A percentile compares a stretch with the other conserved stretches of the same genome.
phyloP scores from a whole-genome alignment of 2,329 filamentous ascomycete genomes.

The Thielaviopsis populi region DNA sequence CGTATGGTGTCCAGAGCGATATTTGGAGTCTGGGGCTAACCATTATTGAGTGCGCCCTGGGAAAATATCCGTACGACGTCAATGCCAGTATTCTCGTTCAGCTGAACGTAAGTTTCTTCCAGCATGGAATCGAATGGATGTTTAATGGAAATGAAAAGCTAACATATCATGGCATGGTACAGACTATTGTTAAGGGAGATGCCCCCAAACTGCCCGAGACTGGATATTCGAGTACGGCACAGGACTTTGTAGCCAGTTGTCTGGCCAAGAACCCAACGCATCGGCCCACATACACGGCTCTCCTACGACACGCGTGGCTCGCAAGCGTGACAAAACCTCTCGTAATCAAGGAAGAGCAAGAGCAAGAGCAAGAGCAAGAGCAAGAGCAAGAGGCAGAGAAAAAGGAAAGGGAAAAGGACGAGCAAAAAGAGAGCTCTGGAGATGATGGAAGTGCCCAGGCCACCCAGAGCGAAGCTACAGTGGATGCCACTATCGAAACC shows the following conservation, averaged over 20 bases:
- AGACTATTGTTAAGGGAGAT: conserved; percentile 98
- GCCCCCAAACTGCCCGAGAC: conserved; percentile 71
- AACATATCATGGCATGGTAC: conserved; percentile 13
- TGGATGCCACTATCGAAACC: neutral
- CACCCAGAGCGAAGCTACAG: neutral
- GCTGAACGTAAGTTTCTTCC: conserved; percentile 57
- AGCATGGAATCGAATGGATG: neutral
- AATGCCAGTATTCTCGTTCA: conserved; percentile 98
- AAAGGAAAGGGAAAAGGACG: too few relatives aligned
- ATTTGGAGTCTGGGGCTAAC: conserved; percentile 93
- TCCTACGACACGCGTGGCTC: conserved; percentile 84
- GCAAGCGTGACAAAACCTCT: conserved; percentile 57
- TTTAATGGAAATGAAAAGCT: neutral
- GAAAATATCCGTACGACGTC: conserved; percentile 90
- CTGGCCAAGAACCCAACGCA: conserved; percentile 85
- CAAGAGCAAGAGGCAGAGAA: too few relatives aligned
- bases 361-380: conserved; percentile 57
- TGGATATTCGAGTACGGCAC: conserved; percentile 63
- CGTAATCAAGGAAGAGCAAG: conserved; percentile 56
- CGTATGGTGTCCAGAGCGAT: conserved; percentile 94
- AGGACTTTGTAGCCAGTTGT: conserved; percentile 77
- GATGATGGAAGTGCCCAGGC: conserved; percentile 6
- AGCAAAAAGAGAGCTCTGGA: conserved; percentile 44
- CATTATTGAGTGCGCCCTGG: conserved; percentile 90
- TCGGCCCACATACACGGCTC: conserved; percentile 83